phyloP scores from a whole-genome alignment of 371 early-diverging fungal species.

The Basidiobolus meristosporus region DNA sequence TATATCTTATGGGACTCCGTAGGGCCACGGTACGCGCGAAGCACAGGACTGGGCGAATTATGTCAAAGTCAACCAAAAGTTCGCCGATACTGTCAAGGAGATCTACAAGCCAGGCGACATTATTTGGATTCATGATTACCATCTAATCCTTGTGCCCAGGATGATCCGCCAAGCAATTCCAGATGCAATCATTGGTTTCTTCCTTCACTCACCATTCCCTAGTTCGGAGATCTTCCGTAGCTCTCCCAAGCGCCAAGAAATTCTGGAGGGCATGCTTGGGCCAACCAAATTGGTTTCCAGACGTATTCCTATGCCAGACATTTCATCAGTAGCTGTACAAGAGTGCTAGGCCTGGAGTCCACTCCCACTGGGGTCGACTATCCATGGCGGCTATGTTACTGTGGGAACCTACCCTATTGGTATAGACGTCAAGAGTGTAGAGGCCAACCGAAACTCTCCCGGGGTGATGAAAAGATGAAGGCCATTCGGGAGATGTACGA shows the following conservation, averaged over 20 bases:
- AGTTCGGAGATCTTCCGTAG: constrained; percentile 85
- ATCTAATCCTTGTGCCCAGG: constrained; percentile 74
- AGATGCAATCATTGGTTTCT: constrained; percentile 77
- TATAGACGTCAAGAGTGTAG: constrained; percentile 54
- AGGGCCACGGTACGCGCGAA: constrained; percentile 36
- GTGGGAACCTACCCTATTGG: constrained; percentile 95
- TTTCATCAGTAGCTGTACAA: constrained; percentile 82
- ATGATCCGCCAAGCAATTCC: constrained; percentile 67
- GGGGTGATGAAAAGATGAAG: constrained; percentile 47
- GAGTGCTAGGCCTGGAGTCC: constrained; percentile 76
- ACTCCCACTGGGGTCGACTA: constrained; percentile 75
- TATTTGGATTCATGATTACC: constrained; percentile 97
- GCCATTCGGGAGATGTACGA: constrained; percentile 68
- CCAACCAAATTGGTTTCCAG: constrained; percentile 9
- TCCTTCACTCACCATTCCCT: constrained; percentile 96
- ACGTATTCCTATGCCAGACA: constrained; percentile 92
- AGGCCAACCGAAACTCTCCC: constrained; percentile 9
- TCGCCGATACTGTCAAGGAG: constrained; percentile 57
- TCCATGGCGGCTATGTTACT: constrained; percentile 50
- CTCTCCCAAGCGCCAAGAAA: constrained; percentile 70
- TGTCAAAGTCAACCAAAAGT: constrained; percentile 62
- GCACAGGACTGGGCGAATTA: constrained; percentile 70
- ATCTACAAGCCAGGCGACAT: constrained; percentile 67
- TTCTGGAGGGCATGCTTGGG: constrained; percentile 82
- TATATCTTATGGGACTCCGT: constrained; percentile 83